Evolutionary conservation across 2,329 filamentous ascomycete species (phyloP).

Genomic region (Scorias spongiosa): DNA sequence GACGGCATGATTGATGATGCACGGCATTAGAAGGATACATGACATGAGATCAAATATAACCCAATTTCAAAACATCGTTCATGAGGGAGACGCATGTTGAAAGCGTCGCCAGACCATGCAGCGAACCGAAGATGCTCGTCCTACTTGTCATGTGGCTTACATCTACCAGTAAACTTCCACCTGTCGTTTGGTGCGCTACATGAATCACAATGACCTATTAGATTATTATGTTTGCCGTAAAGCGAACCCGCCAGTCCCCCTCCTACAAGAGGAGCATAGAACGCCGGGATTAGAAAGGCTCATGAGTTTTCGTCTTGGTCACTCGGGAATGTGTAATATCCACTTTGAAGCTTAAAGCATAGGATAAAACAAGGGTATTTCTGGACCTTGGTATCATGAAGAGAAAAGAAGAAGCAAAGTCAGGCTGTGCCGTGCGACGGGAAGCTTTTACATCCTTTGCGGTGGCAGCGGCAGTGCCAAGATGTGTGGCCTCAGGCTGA

Average conservation of each 20-base stretch:
- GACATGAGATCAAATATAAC: no score
- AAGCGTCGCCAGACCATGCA: no score
- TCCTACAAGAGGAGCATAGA: background rate
- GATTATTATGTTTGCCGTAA: background rate
- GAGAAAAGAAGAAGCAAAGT: background rate
- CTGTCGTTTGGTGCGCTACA: no score
- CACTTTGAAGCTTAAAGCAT: conserved; percentile 1
- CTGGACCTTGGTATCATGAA: conserved; percentile 3
- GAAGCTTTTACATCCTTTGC: background rate
- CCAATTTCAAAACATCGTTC: no score
- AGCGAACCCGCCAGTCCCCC: background rate
- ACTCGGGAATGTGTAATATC: conserved; percentile 6
- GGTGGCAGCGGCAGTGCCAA: background rate
- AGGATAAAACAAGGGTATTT: conserved; percentile 6
- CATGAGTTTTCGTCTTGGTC: conserved; percentile 4
- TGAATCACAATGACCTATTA: no score
- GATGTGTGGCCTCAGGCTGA: background rate
- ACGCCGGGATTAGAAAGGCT: conserved; percentile 5
- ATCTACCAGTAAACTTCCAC: no score
- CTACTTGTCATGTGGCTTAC: no score
- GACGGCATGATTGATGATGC: no score
- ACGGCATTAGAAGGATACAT: no score
- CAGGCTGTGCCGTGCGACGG: no score
- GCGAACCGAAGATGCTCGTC: no score
- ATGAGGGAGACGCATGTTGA: no score